These are phyloP conservation scores for Cotoneaster glaucophyllus DNA, from an alignment of 306 rosid genomes.

Conservation along the genomic window DNA sequence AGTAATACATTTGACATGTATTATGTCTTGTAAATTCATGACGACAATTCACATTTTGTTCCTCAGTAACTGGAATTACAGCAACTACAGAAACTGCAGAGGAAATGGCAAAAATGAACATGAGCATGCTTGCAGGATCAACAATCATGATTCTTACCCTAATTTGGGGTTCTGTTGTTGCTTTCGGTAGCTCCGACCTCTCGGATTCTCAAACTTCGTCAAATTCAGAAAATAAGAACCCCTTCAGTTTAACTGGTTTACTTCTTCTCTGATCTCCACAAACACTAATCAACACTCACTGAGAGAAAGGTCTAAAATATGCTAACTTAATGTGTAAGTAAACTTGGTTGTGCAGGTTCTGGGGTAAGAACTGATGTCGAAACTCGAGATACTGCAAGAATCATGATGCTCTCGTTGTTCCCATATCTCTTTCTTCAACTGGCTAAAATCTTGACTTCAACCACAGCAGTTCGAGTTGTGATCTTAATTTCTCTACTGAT, in stretches of 20 bases:
- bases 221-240: neutral
- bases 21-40: neutral
- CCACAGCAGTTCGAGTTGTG: conserved; percentile 10
- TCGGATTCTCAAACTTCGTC: conserved; percentile 13
- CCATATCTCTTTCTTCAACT: conserved; percentile 32
- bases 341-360: conserved; percentile 13
- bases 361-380: conserved; percentile 28
- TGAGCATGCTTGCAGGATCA: conserved; percentile 29
- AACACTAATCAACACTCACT: neutral
- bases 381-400: conserved; percentile 22
- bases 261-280: neutral
- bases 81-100: conserved; percentile 12
- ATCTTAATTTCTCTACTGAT: conserved; percentile 19
- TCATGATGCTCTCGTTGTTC: conserved; percentile 25
- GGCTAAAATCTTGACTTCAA: conserved; percentile 16
- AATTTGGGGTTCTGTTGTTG: conserved; percentile 29
- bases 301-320: neutral
- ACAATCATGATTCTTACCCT: conserved; percentile 30
- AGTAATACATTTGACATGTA: neutral
- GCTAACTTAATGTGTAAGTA: neutral
- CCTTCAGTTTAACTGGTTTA: conserved; percentile 21
- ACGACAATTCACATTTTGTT: neutral
- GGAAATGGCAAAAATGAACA: conserved; percentile 16
- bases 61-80: conserved; percentile 23
- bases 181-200: conserved; percentile 30